Evolutionary conservation across 345 rosid species (phyloP), one percentile per base, ranked within the genome.

Genomic region (Murraya paniculata): DNA sequence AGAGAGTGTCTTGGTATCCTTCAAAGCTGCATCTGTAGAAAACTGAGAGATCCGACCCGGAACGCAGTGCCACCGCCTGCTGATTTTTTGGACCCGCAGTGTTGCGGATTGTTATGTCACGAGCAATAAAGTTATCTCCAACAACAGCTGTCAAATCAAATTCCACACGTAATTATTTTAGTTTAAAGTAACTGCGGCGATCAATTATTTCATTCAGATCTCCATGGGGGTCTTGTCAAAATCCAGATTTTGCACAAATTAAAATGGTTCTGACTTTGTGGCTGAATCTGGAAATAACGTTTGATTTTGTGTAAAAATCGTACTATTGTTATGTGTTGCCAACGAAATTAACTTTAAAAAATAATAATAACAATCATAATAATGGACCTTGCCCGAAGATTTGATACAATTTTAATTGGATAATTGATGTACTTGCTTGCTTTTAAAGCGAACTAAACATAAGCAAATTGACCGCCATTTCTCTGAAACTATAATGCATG

Each of bases 1-100:
- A 91, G 22, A 91, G 85, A 4, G 94, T 91, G 82, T 89, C 92
- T 71, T 91, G 92, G 79, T 84, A 88, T 0, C 91, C 92, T 53
- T 88, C 92, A 22, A 91, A 86, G 71, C 90, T 82, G 72, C 91
- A 91, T 14, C 50, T 70, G 77, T 87, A 87, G 78, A 89, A 91
- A 5, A 87, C 81, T 0, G 88, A 89, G 48, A 84, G 84, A 28
- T 91, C 89, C 6, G 85, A 84, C 38, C 86, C 85, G 3, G 90
- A 89, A 6, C 87, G 85, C 39, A 91, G 81, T 9, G 92, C 91
- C 21, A 91, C 88, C 5, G 86, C 92, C 45, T 91, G 90, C 69
- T 86, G 84, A 59, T 89, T 88, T 22, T 72, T 61, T 0, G 84
- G 83, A 1, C 92, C 87, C 3, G 90, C 87, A 0, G 90, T 90